Base-by-base conservation (phyloP, 2,329 filamentous ascomycete species). In the Alternaria triticimaculans region DNA sequence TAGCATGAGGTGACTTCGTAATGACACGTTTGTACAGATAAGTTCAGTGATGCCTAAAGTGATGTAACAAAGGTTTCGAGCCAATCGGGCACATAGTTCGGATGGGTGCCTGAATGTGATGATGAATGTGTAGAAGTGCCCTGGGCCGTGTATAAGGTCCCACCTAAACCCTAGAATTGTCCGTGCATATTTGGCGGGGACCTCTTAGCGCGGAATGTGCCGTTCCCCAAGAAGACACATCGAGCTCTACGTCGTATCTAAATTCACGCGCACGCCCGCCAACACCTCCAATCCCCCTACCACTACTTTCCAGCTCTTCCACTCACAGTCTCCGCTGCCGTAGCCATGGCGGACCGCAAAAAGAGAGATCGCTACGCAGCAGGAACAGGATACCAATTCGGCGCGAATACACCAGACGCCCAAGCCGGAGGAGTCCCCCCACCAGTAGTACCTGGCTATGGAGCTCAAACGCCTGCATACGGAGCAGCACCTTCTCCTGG, bases 311-410 rank as follows among this genome's bases (percentile, higher is more conserved):
- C 55, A 54, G 61, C 62, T 43, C 62, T 53, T 48, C 58, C 41
- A 55, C 57, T 20, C 20, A 41, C 62, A 45, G 57, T 62, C 25
- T 53, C 64, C 44, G 66, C 72, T 60, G 54, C 69, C 58, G 62
- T 66, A 62, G 68, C 67, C 57, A 79, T 78, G 76, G 75, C 75
- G 66, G 75, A 76, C 63, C 72, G 69, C 60, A 94, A 94, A 85
- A 97, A 97, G 88, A 97, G 97, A 87, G 88, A 94, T 85, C 91
- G 92, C 61, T 98, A 98, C 84, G 96, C 96, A 59, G 93, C 96
- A 58, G 93, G 93, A 61, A 92, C 96, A 81, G 95, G 95, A 49
- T 99, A 97, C 81, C 95, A 97, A 63, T 96, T 98, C 74, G 96
- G 95, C 74, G 92, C 92, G 76, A 98, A 98, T 86, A 89, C 91